Base-by-base conservation (phyloP, 2,329 filamentous ascomycete species). In the Pseudocercospora crystallina region DNA sequence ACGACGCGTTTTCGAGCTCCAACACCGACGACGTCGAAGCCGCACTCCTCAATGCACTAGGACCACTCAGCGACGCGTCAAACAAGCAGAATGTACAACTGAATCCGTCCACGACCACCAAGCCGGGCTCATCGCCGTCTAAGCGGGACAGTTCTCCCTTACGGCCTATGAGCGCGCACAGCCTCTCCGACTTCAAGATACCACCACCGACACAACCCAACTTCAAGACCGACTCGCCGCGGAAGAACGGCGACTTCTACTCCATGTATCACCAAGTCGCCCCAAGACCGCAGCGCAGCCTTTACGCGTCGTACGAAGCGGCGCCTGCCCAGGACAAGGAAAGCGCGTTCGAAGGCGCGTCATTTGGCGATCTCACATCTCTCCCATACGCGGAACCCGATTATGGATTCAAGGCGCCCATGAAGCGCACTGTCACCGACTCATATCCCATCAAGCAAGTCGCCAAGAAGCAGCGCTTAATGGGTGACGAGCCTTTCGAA, bases 391-490 rank as follows among this genome's bases (percentile, higher is more conserved):
- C 74, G 5, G 72, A 76, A 43, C 69, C 73, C 2, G 67, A 74
- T 10, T 75, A 74, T 59, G 66, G 69, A 32, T 69, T 72, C 58
- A 75, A 76, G 55, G 63, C 65, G 8, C 65, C 71, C 1, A 61
- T 73, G 56, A 84, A 82, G 67, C 83, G 88, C 61, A 75, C 78
- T 7, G 74, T 91, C 37, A 79, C 87, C 69, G 89, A 95, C 45
- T 36, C 54, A 4, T 83, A 86, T 4, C 83, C 86, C 1, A 82
- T 88, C 60, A 85, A 85, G 61, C 51, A 56, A 17, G 59, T 51
- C 50, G 67, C 71, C 41, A 95, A 95, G 76, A 90, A 86, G 72
- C 70, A 76, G 40, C 89, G 84, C 67, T 65, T 76, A 34, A 83
- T 86, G 45, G 70, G 67, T 40, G 66, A 70, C 30, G 72, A 77